These are phyloP conservation scores for Actinidia arguta DNA, from an alignment of 179 eudicot species.

Conservation along the genomic window DNA sequence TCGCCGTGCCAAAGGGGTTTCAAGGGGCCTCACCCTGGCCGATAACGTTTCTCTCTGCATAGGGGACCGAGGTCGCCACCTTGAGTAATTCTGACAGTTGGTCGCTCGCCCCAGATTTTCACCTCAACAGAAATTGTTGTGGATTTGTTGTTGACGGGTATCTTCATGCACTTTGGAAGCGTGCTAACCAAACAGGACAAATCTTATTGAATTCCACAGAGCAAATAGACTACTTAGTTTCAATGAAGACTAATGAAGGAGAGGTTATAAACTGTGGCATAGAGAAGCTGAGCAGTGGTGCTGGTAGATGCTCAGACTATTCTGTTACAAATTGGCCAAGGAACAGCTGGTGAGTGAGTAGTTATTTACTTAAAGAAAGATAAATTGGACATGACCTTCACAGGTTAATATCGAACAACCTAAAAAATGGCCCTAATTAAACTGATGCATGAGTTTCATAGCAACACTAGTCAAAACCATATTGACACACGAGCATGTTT, in stretches of 20 bases:
- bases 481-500: not conserved
- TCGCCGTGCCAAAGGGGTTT: too few relatives aligned
- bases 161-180: conserved; percentile 28
- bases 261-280: conserved; percentile 38
- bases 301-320: conserved; percentile 48
- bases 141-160: conserved; percentile 31
- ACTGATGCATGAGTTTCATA: too few relatives aligned
- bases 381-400: not conserved
- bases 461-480: not conserved
- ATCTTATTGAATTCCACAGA: conserved; percentile 40
- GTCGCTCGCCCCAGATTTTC: too few relatives aligned
- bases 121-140: conserved; percentile 31
- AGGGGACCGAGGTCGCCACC: too few relatives aligned
- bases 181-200: conserved; percentile 39
- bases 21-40: too few relatives aligned
- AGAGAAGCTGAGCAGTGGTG: conserved; percentile 45
- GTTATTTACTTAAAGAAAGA: too few relatives aligned
- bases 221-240: conserved; percentile 34
- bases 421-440: not conserved
- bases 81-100: too few relatives aligned
- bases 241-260: conserved; percentile 15
- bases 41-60: too few relatives aligned
- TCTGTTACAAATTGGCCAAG: conserved; percentile 50
- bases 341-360: conserved; percentile 48
- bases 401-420: not conserved